Evolutionary conservation across 2,329 filamentous ascomycete species (phyloP), one percentile per base, ranked within the genome.

Genomic region (Paecilomyces formosus): DNA sequence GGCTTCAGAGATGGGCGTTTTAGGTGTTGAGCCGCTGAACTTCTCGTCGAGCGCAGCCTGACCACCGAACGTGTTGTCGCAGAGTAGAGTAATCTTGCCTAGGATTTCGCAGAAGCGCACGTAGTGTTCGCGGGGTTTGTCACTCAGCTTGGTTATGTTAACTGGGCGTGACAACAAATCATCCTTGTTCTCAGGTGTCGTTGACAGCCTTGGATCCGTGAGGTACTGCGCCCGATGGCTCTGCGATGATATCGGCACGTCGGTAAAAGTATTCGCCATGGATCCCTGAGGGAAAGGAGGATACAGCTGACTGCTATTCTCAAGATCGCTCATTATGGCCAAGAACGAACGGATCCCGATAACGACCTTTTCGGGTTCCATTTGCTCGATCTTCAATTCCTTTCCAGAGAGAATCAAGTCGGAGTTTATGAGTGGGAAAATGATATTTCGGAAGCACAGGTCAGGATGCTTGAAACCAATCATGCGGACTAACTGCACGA

Each of bases 311-410:
- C 92, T 88, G 26, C 88, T 88, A 62, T 88, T 93, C 72, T 99
- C 94, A 26, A 97, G 79, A 71, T 99, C 94, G 0, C 89, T 84
- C 85, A 99, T 93, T 64, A 97, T 91, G 31, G 89, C 90, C 28
- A 99, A 81, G 70, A 97, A 99, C 2, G 94, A 90, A 62, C 92
- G 85, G 62, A 99, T 99, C 2, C 92, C 94, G 65, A 99, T 89
- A n/a, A 97, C 93, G 77, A 97, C 96, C 66, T 90, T 88, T 70
- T 99, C 95, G 0, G 95, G 94, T 62, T 99, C 94, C 61, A 99
- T 82, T 68, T 95, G 90, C 69, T 97, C 94, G 28, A 97, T 89
- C 69, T 86, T 92, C 50, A 94, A 77, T 52, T 96, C 90, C 66
- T 87, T 90, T 79, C 80, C 81, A 18, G 86, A 85, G 28, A 84